These are phyloP conservation scores for Eucalyptus globulus DNA, from an alignment of 345 rosid genomes.

Conservation along the genomic window DNA sequence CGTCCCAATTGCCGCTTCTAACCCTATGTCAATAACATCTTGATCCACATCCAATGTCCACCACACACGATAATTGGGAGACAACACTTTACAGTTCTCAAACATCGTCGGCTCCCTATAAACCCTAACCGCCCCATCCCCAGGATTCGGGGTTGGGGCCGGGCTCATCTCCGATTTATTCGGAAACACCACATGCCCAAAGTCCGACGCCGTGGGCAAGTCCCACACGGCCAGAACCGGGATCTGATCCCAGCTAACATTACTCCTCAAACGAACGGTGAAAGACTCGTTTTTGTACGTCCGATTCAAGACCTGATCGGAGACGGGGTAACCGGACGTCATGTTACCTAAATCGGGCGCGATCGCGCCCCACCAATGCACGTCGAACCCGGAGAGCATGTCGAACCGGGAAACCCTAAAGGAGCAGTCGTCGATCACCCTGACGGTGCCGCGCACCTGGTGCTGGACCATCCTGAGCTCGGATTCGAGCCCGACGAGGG, in stretches of 20 bases:
- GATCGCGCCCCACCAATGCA: slow-evolving; percentile 82
- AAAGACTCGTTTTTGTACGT: slow-evolving; percentile 62
- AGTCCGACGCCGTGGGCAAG: slow-evolving; percentile 49
- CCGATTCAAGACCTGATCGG: slow-evolving; percentile 48
- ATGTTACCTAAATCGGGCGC: slow-evolving; percentile 38
- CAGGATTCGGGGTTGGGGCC: slow-evolving; percentile 14
- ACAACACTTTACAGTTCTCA: slow-evolving; percentile 66
- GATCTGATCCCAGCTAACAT: slow-evolving; percentile 58
- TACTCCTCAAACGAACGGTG: slow-evolving; percentile 28
- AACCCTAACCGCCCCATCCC: slow-evolving; percentile 2
- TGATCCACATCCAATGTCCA: slow-evolving; percentile 62
- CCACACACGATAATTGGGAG: slow-evolving; percentile 49
- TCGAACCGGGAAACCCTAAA: slow-evolving; percentile 72
- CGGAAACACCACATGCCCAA: slow-evolving; percentile 54
- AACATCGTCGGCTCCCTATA: slow-evolving; percentile 52
- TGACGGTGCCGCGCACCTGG: slow-evolving; percentile 70
- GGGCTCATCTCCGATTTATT: slow-evolving; percentile 19
- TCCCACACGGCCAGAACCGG: slow-evolving; percentile 67
- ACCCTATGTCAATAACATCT: slow-evolving; percentile 58
- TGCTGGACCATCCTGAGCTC: slow-evolving; percentile 78
- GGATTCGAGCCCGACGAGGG: slow-evolving; percentile 49
- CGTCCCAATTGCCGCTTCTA: slow-evolving; percentile 55
- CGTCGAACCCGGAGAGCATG: slow-evolving; percentile 68
- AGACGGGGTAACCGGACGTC: slow-evolving; percentile 58
- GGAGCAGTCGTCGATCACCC: slow-evolving; percentile 72